phyloP scores from a whole-genome alignment of 2,329 filamentous ascomycete genomes.

The Penicillium occitanis region DNA sequence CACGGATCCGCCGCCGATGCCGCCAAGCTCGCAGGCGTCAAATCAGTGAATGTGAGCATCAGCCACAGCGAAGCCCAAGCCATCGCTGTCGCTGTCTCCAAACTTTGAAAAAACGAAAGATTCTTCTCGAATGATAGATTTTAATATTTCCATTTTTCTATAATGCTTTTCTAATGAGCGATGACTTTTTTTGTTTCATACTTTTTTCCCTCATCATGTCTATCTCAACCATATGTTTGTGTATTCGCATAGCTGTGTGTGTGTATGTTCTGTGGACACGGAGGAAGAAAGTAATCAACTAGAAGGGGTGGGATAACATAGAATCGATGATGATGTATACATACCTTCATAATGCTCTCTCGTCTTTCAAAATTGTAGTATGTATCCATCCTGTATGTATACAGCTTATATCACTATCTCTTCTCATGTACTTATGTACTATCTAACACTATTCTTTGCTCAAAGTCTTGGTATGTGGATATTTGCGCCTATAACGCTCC shows the following conservation, averaged over 20 bases:
- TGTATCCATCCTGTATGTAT: too few relatives aligned
- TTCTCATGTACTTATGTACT: neutral
- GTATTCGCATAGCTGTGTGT: neutral
- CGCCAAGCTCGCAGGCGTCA: conserved; percentile 83
- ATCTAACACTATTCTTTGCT: neutral
- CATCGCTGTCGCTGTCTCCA: conserved; percentile 87
- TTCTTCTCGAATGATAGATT: neutral
- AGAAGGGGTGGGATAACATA: neutral
- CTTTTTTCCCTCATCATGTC: neutral
- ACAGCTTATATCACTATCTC: neutral
- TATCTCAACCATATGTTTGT: neutral
- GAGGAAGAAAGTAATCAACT: neutral
- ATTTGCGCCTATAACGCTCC: neutral
- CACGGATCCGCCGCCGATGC: conserved; percentile 79
- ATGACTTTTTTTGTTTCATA: conserved; percentile 15
- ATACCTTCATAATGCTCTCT: neutral
- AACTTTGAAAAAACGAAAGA: conserved; percentile 48
- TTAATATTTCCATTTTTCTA: neutral
- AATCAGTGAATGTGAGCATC: conserved; percentile 87
- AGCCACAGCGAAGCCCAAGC: conserved; percentile 94
- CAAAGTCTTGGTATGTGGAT: neutral
- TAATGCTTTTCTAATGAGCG: conserved; percentile 21
- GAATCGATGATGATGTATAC: neutral
- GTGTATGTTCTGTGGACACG: neutral
- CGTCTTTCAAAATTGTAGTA: neutral